Evolutionary conservation across 2,329 filamentous ascomycete genomes (phyloP), one percentile per base, ranked within the genome.

Genomic region (Volutella citrinella): DNA sequence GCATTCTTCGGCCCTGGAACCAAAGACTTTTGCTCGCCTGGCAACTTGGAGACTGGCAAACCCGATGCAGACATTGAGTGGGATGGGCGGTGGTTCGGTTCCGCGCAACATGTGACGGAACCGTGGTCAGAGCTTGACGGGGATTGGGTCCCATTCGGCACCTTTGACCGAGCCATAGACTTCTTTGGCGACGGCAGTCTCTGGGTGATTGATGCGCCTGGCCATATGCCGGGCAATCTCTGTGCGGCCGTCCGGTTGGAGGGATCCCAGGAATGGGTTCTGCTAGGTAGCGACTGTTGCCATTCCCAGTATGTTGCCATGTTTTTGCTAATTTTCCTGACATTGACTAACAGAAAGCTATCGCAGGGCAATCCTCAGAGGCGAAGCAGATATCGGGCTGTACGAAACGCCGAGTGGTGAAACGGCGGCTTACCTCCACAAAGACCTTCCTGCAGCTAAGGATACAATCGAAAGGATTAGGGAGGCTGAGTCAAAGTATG

Each of bases 71-170:
- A 32, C 28, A 16, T 38, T 4, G 31, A 38, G 8, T 42, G 39
- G 39, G 39, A 39, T 10, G 30, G 35, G 14, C 39, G 39, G 13
- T 35, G 38, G 14, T 42, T 42, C 9, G 39, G 35, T 7, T 25
- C 27, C 24, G 12, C 12, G 10, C 16, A 10, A 5, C 13, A 20
- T 9, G 6, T 10, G 3, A 34, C 30, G 13, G 32, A 38, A 5
- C 1, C 15, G 2, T 35, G 18, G n/a, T 3, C 16, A 2, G 39
- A 42, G 35, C 21, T 42, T 7, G 14, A 27, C 10, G 39, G 39
- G 1, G 21, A 27, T 5, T 40, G 38, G 38, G 6, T 15, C 8
- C 15, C 18, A 3, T 40, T 33, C 33, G 38, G 38, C 1, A 33
- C 38, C 2, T 40, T 40, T 9, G 19, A 24, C 4, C 8, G 10